Base-by-base conservation (phyloP, 2,329 filamentous ascomycete genomes). In the Dactylonectria macrodidyma region DNA sequence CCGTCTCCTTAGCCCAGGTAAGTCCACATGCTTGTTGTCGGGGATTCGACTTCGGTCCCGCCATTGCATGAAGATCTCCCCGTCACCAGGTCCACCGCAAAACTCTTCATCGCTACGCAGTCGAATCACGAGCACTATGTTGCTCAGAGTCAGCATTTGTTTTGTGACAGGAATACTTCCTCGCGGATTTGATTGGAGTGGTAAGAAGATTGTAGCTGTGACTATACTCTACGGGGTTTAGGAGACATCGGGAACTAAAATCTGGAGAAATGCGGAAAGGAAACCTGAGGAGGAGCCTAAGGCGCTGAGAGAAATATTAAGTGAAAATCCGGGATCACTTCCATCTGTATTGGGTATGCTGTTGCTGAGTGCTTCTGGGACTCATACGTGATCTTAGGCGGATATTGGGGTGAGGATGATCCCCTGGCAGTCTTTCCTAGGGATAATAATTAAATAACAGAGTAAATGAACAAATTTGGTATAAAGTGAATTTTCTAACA, bases 211-310 rank as follows among this genome's bases (percentile, higher is more conserved):
- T n/a, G 41, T 14, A 57, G 36, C 44, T 58, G 51, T 24, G 34
- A 46, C 48, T 9, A 19, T 48, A 22, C 50, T 62, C 26, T 38
- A 56, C 51, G 52, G 57, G 58, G 58, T 51, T 57, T 36, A 47
- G 51, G 47, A 36, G 58, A 26, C 36, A 36, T 38, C 58, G 34
- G 58, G 52, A 51, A 41, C 38, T 58, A 62, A 66, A 62, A 56
- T 58, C 63, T 66, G 63, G 63, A 66, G 63, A 51, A 56, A 38
- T 50, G 51, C 34, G 36, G 44, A 34, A 26, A 26, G 12, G 50
- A 1, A 34, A 22, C 52, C 61, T 51, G 44, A 52, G 63, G 63
- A 52, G 52, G 58, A 62, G 58, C 61, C 61, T 58, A 66, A 58
- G 51, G 51, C 52, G 52, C 5, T 36, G 14, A 12, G 33, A 54